Evolutionary conservation across 106 monocot species (phyloP).

Genomic region (Allium fistulosum): DNA sequence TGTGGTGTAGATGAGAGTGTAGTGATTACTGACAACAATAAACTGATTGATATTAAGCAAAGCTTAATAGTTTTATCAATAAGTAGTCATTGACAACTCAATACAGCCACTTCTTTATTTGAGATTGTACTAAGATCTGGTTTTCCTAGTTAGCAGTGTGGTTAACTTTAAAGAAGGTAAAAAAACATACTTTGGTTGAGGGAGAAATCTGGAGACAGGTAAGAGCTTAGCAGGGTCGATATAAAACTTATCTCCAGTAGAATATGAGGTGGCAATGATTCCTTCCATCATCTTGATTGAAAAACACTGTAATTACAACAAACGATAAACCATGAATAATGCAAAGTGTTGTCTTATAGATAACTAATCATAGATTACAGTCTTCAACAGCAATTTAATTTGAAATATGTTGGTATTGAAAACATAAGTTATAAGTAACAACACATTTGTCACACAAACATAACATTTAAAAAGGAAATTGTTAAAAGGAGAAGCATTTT

Average conservation of each 20-base stretch:
- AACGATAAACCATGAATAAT: background rate
- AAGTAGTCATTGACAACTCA: background rate
- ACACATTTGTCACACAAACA: background rate
- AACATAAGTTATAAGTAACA: background rate
- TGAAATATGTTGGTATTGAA: background rate
- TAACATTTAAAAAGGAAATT: background rate
- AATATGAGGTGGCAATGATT: constrained; percentile 68
- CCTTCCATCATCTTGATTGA: constrained; percentile 94
- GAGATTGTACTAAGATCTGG: no score
- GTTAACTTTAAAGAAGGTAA: no score
- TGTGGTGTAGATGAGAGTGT: background rate
- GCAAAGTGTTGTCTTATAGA: no score
- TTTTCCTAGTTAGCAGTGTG: no score
- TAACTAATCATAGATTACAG: no score
- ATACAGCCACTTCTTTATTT: background rate
- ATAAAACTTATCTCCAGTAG: constrained; percentile 76
- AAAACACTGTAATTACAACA: constrained; percentile 42
- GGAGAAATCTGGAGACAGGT: constrained; percentile 74
- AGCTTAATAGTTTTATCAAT: no score
- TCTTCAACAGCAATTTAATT: background rate
- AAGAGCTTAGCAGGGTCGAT: constrained; percentile 83
- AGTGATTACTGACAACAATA: background rate
- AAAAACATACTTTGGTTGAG: constrained; percentile 69
- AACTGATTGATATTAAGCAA: background rate
- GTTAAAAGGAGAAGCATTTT: background rate